phyloP scores from a whole-genome alignment of 2,329 filamentous ascomycete species.

The Alternaria alternata region DNA sequence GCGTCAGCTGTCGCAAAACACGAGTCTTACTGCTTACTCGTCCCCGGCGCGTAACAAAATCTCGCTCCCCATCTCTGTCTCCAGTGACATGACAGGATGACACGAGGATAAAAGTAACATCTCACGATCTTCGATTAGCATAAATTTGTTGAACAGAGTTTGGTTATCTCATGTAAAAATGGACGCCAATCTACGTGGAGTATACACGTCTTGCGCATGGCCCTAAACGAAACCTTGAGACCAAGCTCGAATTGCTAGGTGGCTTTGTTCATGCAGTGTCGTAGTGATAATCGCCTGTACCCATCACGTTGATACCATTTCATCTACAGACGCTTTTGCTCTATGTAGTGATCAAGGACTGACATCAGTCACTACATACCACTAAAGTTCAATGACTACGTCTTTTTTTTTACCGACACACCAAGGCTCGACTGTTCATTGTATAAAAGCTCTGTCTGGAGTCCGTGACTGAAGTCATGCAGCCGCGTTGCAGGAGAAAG shows the following conservation, averaged over 20 bases:
- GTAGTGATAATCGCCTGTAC: background rate
- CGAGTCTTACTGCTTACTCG: slow-evolving; percentile 1
- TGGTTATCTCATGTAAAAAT: background rate
- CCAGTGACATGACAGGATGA: background rate
- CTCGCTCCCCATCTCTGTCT: background rate
- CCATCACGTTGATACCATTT: background rate
- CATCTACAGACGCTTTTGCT: background rate
- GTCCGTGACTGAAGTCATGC: background rate
- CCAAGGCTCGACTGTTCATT: background rate
- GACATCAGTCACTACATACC: background rate
- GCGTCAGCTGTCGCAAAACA: slow-evolving; percentile 3
- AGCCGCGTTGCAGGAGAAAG: background rate
- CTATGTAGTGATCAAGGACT: background rate
- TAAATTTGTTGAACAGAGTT: background rate
- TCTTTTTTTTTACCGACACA: background rate
- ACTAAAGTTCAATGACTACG: background rate
- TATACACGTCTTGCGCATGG: background rate
- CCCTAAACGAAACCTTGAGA: background rate
- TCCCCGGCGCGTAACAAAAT: background rate
- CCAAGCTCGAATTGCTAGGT: background rate
- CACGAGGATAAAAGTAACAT: background rate
- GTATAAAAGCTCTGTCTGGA: background rate
- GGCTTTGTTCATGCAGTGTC: background rate
- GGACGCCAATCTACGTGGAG: background rate
- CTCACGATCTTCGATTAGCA: background rate